A percentile compares a stretch with the other conserved stretches of the same genome.
These are phyloP conservation scores for Acanthamoeba triangularis DNA, from an alignment of 208 protist species.

Conservation along the genomic window DNA sequence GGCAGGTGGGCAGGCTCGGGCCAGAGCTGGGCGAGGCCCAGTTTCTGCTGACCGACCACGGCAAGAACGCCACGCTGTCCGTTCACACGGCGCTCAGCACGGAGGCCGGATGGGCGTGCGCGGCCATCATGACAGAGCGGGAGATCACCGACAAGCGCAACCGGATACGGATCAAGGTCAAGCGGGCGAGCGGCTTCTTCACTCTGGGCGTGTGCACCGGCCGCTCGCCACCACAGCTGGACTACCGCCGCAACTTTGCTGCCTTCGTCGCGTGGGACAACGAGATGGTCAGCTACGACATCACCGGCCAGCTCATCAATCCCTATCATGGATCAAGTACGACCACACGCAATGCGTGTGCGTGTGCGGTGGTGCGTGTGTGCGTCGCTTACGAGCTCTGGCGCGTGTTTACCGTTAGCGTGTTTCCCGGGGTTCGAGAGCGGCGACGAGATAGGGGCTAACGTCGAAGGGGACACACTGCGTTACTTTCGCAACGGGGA, in stretches of 20 bases:
- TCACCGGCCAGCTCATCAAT: background rate
- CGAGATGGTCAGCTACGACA: conserved; percentile 1
- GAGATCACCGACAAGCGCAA: background rate
- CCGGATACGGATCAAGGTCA: background rate
- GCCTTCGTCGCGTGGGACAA: conserved; percentile 23
- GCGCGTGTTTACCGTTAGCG: background rate
- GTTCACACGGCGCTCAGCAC: background rate
- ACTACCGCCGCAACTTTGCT: background rate
- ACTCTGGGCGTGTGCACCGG: background rate
- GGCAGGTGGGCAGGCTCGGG: conserved; percentile 28
- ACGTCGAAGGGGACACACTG: background rate
- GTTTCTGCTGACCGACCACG: background rate
- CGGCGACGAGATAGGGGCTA: background rate
- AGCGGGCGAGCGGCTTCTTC: background rate
- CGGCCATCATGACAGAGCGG: background rate
- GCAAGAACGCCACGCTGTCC: background rate
- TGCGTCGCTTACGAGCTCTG: background rate
- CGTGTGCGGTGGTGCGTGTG: background rate
- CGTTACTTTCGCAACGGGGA: conserved; percentile 6
- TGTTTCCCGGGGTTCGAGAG: background rate
- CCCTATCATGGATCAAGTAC: too few species aligned
- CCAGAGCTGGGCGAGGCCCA: conserved; percentile 5
- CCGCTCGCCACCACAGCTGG: background rate
- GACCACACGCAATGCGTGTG: too few species aligned
- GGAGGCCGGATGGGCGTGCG: background rate